Percentiles rank a stretch among this genome's conserved stretches.
Evolutionary conservation across 1,284 basidiomycete species (phyloP).

Genomic region (Amylostereum areolatum): DNA sequence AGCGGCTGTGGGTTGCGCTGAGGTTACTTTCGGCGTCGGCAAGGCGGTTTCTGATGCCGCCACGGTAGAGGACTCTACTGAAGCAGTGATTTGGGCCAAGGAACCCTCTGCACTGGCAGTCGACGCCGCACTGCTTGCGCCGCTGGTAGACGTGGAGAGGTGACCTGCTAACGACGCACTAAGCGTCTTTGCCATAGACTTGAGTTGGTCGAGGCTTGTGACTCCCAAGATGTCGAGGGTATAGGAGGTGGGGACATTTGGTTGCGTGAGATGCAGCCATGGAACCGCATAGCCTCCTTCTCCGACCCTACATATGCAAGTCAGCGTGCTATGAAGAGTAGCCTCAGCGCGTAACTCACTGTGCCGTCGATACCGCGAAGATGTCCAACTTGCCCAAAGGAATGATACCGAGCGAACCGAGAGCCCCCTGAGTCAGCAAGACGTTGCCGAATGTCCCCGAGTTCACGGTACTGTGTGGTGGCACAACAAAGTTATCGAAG

Average conservation of each 20-base stretch:
- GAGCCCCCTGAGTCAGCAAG: constrained; percentile 48
- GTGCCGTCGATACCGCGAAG: constrained; percentile 39
- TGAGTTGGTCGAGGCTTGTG: too few relatives aligned
- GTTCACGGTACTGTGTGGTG: constrained; percentile 50
- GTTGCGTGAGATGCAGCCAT: constrained; percentile 49
- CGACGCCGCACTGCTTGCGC: too few relatives aligned
- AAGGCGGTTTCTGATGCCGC: too few relatives aligned
- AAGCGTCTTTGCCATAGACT: too few relatives aligned
- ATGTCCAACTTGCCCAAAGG: constrained; percentile 49
- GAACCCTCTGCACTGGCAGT: too few relatives aligned
- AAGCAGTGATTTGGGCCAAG: too few relatives aligned
- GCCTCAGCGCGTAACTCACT: constrained; percentile 15
- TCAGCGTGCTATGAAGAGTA: not conserved
- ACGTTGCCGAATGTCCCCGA: constrained; percentile 52
- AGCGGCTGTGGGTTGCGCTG: too few relatives aligned
- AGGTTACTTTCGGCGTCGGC: too few relatives aligned
- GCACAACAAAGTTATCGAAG: constrained; percentile 51
- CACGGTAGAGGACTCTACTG: too few relatives aligned
- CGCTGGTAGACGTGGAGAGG: too few relatives aligned
- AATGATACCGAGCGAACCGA: constrained; percentile 49
- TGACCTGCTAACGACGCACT: too few relatives aligned
- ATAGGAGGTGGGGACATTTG: constrained; percentile 41
- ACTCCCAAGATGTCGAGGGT: constrained; percentile 14
- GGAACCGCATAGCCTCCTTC: constrained; percentile 48
- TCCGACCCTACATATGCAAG: constrained; percentile 27